Base-by-base conservation (phyloP, 441 rosid genomes). In the Biscutella laevigata region DNA sequence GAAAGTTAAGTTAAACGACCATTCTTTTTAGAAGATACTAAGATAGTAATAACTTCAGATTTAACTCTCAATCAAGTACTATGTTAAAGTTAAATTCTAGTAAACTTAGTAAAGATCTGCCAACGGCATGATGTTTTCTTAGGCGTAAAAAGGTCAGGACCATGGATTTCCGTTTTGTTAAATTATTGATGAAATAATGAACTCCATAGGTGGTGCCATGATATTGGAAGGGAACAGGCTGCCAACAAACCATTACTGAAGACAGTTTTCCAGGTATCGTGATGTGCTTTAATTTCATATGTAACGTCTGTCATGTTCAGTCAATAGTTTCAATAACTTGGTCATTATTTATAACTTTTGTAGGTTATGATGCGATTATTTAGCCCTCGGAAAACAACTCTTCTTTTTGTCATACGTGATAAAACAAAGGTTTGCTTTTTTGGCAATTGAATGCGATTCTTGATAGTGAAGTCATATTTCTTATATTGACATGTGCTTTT, bases 341-440 rank as follows among this genome's bases (percentile, higher is more conserved):
- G 22, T 40, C 63, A 27, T 36, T n/a, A n/a, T n/a, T n/a, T 69
- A 38, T 49, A 29, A 26, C 54, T 14, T 58, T 30, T 28, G 36
- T 61, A 91, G 98, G 98, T 82, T 59, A 91, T 91, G 96, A 77
- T 74, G 87, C 87, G 84, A 12, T 70, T 91, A 65, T 87, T 88
- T 71, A 85, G 91, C 72, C 96, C 96, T 37, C 89, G 95, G 38
- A 91, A 83, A 73, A 83, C 89, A 27, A 91, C 95, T 40, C 72
- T 91, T 65, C 67, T 88, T 61, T 91, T 91, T 75, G 95, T 91
- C 62, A 77, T 91, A 69, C 96, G 96, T 58, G 98, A 88, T 77
- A 82, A 83, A 77, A 74, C 96, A 57, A 85, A 71, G 96, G 98
- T 91, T 19, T 50, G 68, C 38, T 35, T 28, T 38, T 28, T 49